Base-by-base conservation (phyloP, 1,284 basidiomycete genomes). In the Pseudozyma tsukubaensis region DNA sequence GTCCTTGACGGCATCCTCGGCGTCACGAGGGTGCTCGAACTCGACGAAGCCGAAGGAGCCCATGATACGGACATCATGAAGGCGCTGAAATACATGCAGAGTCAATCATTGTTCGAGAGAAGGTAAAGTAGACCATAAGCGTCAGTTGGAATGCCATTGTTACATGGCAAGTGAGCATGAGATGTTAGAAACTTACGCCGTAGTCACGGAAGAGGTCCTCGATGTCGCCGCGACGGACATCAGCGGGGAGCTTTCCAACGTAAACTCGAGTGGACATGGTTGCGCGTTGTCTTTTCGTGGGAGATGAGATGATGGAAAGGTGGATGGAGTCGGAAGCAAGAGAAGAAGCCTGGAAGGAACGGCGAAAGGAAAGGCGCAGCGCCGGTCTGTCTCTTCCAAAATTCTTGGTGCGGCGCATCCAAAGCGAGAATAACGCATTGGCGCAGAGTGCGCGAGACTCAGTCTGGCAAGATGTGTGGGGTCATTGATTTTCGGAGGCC, bases 21-120 rank as follows among this genome's bases (percentile, higher is more conserved):
- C 83, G 42, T 83, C 82, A 45, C 80, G 79, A n/a, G 77, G 62
- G 44, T 80, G 74, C 44, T 83, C 83, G 50, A 82, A 82, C 65
- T 84, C 83, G 67, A 77, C 68, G 32, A 84, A 84, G 21, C 82
- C 82, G 42, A 83, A 84, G 3, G 71, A 63, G 50, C 78, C 80
- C 82, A 84, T 79, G 56, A 83, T 76, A n/a, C 80, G 79, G 35
- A 81, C 62, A 67, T 82, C 80, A 43, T 76, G 43, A 19, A 77
- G 71, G 43, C 74, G 71, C 74, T 76, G 55, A 35, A 34, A 9
- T 19, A 12, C 10, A 35, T 21, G 49, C n/a, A 32, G 32, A 9
- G n/a, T 19, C 13, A 29, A 40, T 29, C 6, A 36, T 11, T 62
- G 32, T 11, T 34, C 21, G 18, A 47, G 13, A 40, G 18, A 39